Evolutionary conservation across 1,284 basidiomycete species (phyloP).

Genomic region (Tremellales sp.): DNA sequence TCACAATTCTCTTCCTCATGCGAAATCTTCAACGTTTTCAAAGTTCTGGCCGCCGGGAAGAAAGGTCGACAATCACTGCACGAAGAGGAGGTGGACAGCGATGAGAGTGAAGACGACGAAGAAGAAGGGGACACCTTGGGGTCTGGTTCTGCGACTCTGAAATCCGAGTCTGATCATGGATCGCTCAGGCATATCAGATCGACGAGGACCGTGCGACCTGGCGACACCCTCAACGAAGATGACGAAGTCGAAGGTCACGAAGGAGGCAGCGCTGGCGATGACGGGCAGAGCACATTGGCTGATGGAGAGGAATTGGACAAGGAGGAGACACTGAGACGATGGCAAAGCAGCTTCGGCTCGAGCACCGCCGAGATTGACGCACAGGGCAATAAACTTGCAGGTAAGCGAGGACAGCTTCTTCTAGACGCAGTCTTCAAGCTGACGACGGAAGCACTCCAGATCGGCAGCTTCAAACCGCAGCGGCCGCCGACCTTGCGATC

Average conservation of each 20-base stretch:
- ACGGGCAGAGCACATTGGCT: not conserved
- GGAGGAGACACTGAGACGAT: not conserved
- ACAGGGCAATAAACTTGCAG: not conserved
- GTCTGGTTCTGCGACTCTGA: too few species aligned
- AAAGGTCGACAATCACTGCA: slow-evolving; percentile 6
- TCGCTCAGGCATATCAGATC: not conserved
- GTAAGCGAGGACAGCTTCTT: not conserved
- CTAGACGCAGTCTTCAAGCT: not conserved
- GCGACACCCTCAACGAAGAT: not conserved
- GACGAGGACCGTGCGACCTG: slow-evolving; percentile 1
- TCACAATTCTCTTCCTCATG: slow-evolving; percentile 14
- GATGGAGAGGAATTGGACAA: not conserved
- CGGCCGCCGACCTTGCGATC: not conserved
- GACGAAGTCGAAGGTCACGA: not conserved
- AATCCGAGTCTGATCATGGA: not conserved
- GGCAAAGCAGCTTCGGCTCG: not conserved
- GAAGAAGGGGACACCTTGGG: not conserved
- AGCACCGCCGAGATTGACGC: not conserved
- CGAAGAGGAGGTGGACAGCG: slow-evolving; percentile 15
- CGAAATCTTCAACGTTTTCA: slow-evolving; percentile 40
- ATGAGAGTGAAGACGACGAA: slow-evolving; percentile 17
- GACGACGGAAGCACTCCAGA: not conserved
- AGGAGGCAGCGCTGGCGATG: not conserved
- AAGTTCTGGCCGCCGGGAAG: slow-evolving; percentile 30
- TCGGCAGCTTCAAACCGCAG: not conserved